Conservation (phyloP, 116 monocot genomes). For the Iris pallida region DNA sequence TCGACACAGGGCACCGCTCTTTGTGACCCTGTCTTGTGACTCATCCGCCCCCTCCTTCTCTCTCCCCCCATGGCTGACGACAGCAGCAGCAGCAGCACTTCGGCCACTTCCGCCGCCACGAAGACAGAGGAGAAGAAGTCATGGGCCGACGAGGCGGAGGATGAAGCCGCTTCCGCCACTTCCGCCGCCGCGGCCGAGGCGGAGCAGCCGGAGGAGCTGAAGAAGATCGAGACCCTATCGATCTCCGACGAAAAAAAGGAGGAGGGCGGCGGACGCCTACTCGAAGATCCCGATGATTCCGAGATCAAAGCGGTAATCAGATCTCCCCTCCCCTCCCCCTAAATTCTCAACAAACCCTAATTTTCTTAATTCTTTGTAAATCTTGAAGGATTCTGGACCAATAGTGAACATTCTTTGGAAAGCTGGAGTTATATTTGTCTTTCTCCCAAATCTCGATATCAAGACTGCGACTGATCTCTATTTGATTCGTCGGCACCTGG, state of each 20-base stretch:
- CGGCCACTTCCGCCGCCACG: background rate
- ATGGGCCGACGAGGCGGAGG: constrained; percentile 42
- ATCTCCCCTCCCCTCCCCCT: too few relatives aligned
- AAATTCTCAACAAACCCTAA: background rate
- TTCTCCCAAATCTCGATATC: too few relatives aligned
- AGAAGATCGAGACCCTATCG: constrained; percentile 39
- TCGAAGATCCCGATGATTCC: constrained; percentile 70
- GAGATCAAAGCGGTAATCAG: constrained; percentile 64
- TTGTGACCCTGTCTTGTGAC: too few relatives aligned
- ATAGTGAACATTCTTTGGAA: too few relatives aligned
- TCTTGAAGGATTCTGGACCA: too few relatives aligned
- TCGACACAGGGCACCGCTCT: too few relatives aligned
- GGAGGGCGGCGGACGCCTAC: constrained; percentile 13
- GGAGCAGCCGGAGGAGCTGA: constrained; percentile 14
- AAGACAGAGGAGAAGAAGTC: constrained; percentile 34
- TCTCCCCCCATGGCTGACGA: constrained; percentile 15
- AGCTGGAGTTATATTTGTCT: too few relatives aligned
- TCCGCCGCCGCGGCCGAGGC: background rate
- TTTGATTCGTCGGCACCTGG: too few relatives aligned
- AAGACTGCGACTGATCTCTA: too few relatives aligned
- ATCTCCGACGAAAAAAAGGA: constrained; percentile 19
- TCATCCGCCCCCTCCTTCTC: too few relatives aligned
- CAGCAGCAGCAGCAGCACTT: constrained; percentile 7
- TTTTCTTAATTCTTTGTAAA: background rate
- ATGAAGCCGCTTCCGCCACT: constrained; percentile 3